Evolutionary conservation across 192 early-diverging fungal species (phyloP).

Genomic region (Coemansia biformis): DNA sequence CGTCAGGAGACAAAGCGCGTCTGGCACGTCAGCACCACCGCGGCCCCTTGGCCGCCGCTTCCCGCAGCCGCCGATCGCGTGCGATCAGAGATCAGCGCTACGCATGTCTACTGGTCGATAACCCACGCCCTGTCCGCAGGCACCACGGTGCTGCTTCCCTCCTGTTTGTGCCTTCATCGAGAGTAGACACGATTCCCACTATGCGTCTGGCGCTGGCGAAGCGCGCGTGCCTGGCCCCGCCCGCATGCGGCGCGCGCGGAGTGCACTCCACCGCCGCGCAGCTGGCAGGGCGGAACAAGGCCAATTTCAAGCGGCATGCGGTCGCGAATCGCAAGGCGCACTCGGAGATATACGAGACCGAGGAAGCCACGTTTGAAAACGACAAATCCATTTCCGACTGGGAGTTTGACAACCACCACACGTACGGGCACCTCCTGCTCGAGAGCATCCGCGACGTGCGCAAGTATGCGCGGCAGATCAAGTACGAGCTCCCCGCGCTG

Average conservation of each 20-base stretch:
- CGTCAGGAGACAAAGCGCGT: too few species aligned
- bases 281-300: conserved; percentile 31
- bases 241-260: conserved; percentile 2
- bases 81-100: too few species aligned
- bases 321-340: conserved; percentile 27
- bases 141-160: too few species aligned
- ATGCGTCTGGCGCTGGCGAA: conserved; percentile 15
- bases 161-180: too few species aligned
- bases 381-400: conserved; percentile 16
- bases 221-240: conserved; percentile 8
- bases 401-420: conserved; percentile 39
- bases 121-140: too few species aligned
- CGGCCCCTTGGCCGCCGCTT: too few species aligned
- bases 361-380: conserved; percentile 18
- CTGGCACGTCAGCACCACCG: too few species aligned
- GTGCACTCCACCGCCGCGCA: conserved; percentile 25
- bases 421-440: conserved; percentile 32
- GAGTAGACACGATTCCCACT: background rate
- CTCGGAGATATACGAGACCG: conserved; percentile 26
- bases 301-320: conserved; percentile 10
- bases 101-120: too few species aligned
- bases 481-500: conserved; percentile 42
- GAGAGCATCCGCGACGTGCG: conserved; percentile 46
- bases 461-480: conserved; percentile 37
- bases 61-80: too few species aligned